A percentile compares a stretch with the other conserved stretches of the same genome.
Conservation (phyloP, 352 stramenopile genomes). For the Globisporangium emineosum region DNA sequence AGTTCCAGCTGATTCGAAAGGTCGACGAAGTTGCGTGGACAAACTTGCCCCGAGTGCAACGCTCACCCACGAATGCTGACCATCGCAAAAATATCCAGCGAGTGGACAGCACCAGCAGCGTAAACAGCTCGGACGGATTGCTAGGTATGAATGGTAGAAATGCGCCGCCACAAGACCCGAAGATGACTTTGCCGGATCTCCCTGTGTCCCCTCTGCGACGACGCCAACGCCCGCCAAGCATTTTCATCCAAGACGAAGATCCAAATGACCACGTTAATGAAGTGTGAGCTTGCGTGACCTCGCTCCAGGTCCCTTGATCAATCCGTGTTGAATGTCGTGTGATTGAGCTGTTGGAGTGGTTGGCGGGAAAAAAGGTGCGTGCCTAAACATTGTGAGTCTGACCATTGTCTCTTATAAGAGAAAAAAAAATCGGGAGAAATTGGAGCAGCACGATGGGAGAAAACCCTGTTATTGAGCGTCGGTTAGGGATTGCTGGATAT, state of each 20-base stretch:
- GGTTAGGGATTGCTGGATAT: slow-evolving; percentile 23
- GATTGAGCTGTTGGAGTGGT: background rate
- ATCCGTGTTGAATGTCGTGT: background rate
- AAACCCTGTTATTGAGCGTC: slow-evolving; percentile 21
- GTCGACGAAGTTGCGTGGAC: slow-evolving; percentile 78
- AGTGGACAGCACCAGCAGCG: slow-evolving; percentile 40
- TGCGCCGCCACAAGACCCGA: slow-evolving; percentile 3
- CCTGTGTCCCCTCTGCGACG: slow-evolving; percentile 38
- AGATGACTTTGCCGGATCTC: slow-evolving; percentile 6
- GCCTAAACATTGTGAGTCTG: background rate
- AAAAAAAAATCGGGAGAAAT: background rate
- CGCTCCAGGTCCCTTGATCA: background rate
- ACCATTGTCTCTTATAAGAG: background rate
- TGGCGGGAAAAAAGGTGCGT: background rate
- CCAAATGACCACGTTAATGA: slow-evolving; percentile 23
- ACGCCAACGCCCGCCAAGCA: slow-evolving; percentile 21
- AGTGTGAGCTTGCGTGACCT: slow-evolving; percentile 19
- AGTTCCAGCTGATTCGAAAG: slow-evolving; percentile 79
- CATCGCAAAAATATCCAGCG: slow-evolving; percentile 19
- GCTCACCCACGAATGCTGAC: slow-evolving; percentile 38
- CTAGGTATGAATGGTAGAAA: slow-evolving; percentile 10
- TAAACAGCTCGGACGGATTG: slow-evolving; percentile 33
- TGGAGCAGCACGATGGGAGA: background rate
- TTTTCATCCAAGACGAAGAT: slow-evolving; percentile 27
- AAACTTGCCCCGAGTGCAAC: slow-evolving; percentile 71